Evolutionary conservation across 495 filamentous ascomycete genomes (phyloP), one percentile per base, ranked within the genome.

Genomic region (Penicillium taxi): DNA sequence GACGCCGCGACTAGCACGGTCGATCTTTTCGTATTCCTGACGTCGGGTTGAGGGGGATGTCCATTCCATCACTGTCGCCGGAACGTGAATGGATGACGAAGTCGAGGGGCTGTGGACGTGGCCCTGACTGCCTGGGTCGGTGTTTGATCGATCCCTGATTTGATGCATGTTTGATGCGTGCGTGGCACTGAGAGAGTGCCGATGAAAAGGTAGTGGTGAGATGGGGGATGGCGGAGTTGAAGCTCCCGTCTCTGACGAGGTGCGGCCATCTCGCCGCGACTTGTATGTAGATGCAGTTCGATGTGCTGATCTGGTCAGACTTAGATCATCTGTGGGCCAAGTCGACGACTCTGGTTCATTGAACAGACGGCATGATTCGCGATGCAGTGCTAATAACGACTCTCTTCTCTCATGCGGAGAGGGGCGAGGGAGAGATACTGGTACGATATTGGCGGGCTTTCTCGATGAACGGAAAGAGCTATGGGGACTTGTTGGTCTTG

Each of bases 11-110:
- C 55, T 66, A n/a, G 65, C 62, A 0, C 61, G 65, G 49, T 73
- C 66, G 37, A 73, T 73, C 29, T 69, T 64, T 29, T 68, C 55
- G 28, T 73, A 73, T 37, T 73, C 66, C 19, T 52, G 58, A 6
- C 67, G 49, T 13, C 69, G 66, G 7, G 67, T 70, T 9, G 64
- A 60, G 6, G 59, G 53, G 0, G 65, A 65, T 2, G 67, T 73
- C 69, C 69, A 73, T 41, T 71, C 66, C 42, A 70, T 70, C 3
- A 69, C 58, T 12, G 68, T 70, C 11, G 58, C 54, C 32, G 64
- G 57, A 26, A 63, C 47, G 18, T 62, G 44, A 20, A 59, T 50
- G n/a, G 55, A 48, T n/a, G n/a, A n/a, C 14, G 53, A 50, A 2
- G 52, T 19, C 11, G 50, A 48, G 13, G 48, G 46, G n/a, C 42